Conservation (phyloP, 2,329 filamentous ascomycete genomes). For the Nemania sp. region DNA sequence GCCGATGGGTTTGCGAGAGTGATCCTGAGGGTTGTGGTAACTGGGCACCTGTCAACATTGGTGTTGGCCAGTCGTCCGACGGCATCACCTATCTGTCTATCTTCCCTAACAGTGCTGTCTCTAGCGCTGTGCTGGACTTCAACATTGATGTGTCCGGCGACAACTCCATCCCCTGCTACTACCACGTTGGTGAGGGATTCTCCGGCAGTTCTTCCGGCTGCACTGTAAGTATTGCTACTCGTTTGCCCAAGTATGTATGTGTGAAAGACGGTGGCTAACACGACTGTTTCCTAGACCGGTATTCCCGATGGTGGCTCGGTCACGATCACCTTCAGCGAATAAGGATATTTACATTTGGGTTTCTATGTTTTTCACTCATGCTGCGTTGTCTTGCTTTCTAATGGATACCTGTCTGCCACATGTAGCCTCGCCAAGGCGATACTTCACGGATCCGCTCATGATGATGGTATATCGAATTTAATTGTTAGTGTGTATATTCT, state of each 20-base stretch:
- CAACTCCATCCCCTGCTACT: slow-evolving; percentile 69
- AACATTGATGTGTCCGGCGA: slow-evolving; percentile 82
- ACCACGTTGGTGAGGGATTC: slow-evolving; percentile 71
- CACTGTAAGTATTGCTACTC: slow-evolving; percentile 73
- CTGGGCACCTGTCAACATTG: slow-evolving; percentile 88
- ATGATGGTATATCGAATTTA: slow-evolving; percentile 49
- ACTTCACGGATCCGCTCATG: slow-evolving; percentile 43
- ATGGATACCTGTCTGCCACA: slow-evolving; percentile 52
- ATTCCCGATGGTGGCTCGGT: slow-evolving; percentile 57
- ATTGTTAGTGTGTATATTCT: slow-evolving; percentile 53
- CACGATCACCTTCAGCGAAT: slow-evolving; percentile 59
- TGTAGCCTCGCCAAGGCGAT: slow-evolving; percentile 44
- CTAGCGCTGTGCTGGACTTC: slow-evolving; percentile 76
- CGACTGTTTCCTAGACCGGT: slow-evolving; percentile 54
- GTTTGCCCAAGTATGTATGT: slow-evolving; percentile 29
- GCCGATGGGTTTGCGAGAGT: slow-evolving; percentile 74
- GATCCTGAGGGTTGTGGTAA: slow-evolving; percentile 75
- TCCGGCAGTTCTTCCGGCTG: slow-evolving; percentile 73
- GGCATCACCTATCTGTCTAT: slow-evolving; percentile 83
- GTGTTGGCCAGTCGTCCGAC: slow-evolving; percentile 73
- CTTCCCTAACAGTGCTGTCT: slow-evolving; percentile 86
- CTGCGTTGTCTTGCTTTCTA: slow-evolving; percentile 50
- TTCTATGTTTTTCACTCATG: slow-evolving; percentile 42
- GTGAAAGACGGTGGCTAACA: slow-evolving; percentile 35
- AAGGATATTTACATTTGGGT: slow-evolving; percentile 30